Evolutionary conservation across 1,284 basidiomycete genomes (phyloP).

Genomic region (Ustilago lituana): DNA sequence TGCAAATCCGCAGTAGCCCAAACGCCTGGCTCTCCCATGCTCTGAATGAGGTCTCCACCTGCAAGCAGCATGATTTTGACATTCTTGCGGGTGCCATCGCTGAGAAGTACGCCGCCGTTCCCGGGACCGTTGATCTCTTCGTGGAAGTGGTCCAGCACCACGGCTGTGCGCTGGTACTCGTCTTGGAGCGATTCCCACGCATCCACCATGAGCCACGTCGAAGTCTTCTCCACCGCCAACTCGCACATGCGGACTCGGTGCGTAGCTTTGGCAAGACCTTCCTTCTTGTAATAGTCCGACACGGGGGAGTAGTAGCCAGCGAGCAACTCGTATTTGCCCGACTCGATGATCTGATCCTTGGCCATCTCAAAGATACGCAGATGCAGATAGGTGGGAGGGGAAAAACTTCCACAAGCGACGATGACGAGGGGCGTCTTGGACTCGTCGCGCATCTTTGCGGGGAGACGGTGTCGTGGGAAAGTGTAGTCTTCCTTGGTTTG

Average conservation of each 20-base stretch:
- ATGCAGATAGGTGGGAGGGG: conserved; percentile 72
- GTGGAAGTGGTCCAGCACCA: conserved; percentile 95
- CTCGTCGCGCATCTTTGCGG: conserved; percentile 63
- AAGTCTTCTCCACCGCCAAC: conserved; percentile 66
- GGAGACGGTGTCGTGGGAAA: conserved; percentile 64
- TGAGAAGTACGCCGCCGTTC: conserved; percentile 58
- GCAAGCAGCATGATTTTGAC: conserved; percentile 88
- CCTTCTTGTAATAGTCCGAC: conserved; percentile 67
- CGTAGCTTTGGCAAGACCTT: conserved; percentile 62
- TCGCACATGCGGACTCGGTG: conserved; percentile 68
- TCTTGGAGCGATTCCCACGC: conserved; percentile 94
- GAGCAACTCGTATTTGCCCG: conserved; percentile 90
- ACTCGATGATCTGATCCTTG: conserved; percentile 90
- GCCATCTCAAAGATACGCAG: conserved; percentile 98
- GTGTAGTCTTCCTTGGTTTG: conserved; percentile 59
- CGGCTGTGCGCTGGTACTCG: conserved; percentile 89
- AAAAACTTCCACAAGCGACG: conserved; percentile 72
- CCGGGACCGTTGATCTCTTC: conserved; percentile 81
- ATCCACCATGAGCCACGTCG: conserved; percentile 80
- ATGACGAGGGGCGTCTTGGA: conserved; percentile 65
- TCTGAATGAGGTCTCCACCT: conserved; percentile 95
- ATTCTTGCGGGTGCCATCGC: conserved; percentile 54
- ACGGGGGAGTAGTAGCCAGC: conserved; percentile 95
- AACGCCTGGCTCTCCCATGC: conserved; percentile 98
- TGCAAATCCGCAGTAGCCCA: conserved; percentile 96